Base-by-base conservation (phyloP, 306 rosid genomes). In the Canavalia gladiata region DNA sequence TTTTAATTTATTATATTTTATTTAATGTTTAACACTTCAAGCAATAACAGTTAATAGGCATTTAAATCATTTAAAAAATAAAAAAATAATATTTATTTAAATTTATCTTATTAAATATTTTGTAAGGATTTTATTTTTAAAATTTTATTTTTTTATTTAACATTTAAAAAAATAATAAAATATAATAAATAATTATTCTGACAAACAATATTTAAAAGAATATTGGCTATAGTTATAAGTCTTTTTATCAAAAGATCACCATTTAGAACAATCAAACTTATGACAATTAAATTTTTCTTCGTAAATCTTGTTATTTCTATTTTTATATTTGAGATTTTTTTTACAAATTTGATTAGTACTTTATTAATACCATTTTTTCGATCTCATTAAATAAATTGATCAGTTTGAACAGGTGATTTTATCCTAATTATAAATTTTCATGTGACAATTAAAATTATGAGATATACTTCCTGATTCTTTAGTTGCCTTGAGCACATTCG, bases 361-460 rank as follows among this genome's bases (percentile, higher is more conserved):
- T 8, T 0, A 1, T 49, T 55, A 66, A 39, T 65, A 54, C 11
- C 83, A 83, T 3, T 72, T 62, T 4, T 41, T 54, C 74, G 77
- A 8, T 18, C 79, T 62, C 56, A 71, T 69, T 42, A 83, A 83
- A 47, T 79, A 77, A 62, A 83, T 70, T 0, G 74, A 60, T 3
- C 77, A 6, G 10, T 2, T 12, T 1, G 18, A n/a, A 41, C 11
- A 63, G 0, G 0, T 43, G 0, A 18, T 3, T 29, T 77, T 77
- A 0, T 51, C 56, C 70, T 79, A 77, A 12, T 45, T 71, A 7
- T 70, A 71, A 4, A 83, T 83, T 0, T 56, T 11, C 75, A 72
- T 71, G 1, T 77, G 2, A 11, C 79, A 77, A 28, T 35, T 63
- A 0, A 0, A 0, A 25, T 83, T 69, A 42, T 62, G 55, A 45